Evolutionary conservation across 2,329 filamentous ascomycete genomes (phyloP).

Genomic region (Ceratocystis harringtonii): DNA sequence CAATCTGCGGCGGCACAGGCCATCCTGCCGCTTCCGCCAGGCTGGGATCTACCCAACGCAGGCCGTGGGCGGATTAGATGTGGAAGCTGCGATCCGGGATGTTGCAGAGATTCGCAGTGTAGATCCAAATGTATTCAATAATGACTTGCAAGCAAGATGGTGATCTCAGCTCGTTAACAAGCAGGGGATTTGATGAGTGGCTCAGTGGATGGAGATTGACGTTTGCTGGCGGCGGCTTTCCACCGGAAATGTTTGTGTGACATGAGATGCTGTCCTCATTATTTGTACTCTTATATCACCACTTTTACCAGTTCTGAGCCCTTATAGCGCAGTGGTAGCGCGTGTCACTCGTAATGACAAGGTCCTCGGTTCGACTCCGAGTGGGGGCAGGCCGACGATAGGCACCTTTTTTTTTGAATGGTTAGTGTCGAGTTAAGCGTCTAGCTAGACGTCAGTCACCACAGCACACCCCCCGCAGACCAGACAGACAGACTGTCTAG

Average conservation of each 20-base stretch:
- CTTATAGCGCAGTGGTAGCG: constrained; percentile 27
- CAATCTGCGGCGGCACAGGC: constrained; percentile 12
- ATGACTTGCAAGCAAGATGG: not conserved
- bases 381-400: constrained; percentile 21
- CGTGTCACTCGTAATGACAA: constrained; percentile 28
- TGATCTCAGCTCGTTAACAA: not conserved
- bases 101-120: not conserved
- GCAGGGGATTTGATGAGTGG: not conserved
- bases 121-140: not conserved
- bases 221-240: too few species aligned
- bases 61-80: not conserved
- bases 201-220: too few species aligned
- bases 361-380: constrained; percentile 27
- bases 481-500: too few species aligned
- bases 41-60: not conserved
- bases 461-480: too few species aligned
- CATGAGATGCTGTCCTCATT: too few species aligned
- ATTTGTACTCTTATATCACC: too few species aligned
- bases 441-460: too few species aligned
- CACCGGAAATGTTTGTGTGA: too few species aligned
- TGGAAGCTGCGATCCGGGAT: not conserved
- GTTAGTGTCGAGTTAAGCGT: too few species aligned
- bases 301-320: constrained; percentile 16
- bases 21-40: not conserved
- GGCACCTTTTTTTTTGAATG: too few species aligned